Evolutionary conservation across 495 filamentous ascomycete genomes (phyloP), one percentile per base, ranked within the genome.

Genomic region (Neurospora sp.): DNA sequence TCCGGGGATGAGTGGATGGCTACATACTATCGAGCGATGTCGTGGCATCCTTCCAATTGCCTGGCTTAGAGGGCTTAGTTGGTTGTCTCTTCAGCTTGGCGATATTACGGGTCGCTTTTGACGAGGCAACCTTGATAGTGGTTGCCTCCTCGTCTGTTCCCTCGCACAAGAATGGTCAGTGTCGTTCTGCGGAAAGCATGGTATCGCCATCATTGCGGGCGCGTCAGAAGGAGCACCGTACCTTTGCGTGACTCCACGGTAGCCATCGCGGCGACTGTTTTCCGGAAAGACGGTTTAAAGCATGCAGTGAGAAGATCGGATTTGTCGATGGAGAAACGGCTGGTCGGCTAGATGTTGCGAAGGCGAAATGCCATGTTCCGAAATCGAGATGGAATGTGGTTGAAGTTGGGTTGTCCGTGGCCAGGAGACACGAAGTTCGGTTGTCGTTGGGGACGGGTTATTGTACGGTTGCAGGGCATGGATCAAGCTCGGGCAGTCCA

Each of bases 11-110:
- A 20, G 39, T 70, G 40, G 14, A 59, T 41, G 40, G 35, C 40
- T 31, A 78, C 84, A 45, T 82, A 92, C 90, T 87, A 75, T 91
- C 86, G 59, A 84, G 22, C 77, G 35, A 85, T 75, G 65, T 74
- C 7, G 14, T 81, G 22, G 83, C 82, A 70, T 88, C 86, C 75
- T 83, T 85, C 87, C 86, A 88, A 70, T 86, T 87, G 16, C 86
- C 86, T 37, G 84, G 82, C 73, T 88, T 87, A 31, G 81, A 84
- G 22, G 87, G 83, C 77, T 90, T 93, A 14, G 85, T 84, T 10
- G 85, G 75, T 14, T 81, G 75, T 81, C 90, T 92, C 83, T 91
- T 93, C 48, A 93, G 81, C 79, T 92, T 93, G 76, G 92, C 86
- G 72, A 87, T 80, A 85, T 27, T 22, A 68, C 53, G 68, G 76